A percentile compares a stretch with the other conserved stretches of the same genome.
Evolutionary conservation across 2,329 filamentous ascomycete species (phyloP).

Genomic region (Harringtonia aguacate): DNA sequence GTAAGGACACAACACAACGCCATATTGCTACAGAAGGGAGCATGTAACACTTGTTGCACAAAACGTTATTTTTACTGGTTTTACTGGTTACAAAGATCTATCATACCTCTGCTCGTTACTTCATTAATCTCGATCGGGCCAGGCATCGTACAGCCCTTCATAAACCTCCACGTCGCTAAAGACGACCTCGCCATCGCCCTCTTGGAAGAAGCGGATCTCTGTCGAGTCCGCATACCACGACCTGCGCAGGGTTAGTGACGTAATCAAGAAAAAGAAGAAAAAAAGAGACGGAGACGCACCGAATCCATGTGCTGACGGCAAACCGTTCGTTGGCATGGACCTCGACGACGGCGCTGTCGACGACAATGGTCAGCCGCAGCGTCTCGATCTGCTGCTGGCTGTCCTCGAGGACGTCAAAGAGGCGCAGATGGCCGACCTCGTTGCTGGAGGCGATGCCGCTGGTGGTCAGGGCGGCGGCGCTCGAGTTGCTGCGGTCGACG

Average conservation of each 20-base stretch:
- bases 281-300: background rate
- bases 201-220: background rate
- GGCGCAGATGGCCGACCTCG: constrained; percentile 1
- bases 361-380: background rate
- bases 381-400: background rate
- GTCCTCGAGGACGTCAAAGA: background rate
- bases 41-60: no score
- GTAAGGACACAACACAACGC: no score
- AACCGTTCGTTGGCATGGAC: constrained; percentile 2
- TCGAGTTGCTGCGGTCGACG: constrained; percentile 1
- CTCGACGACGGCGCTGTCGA: constrained; percentile 4
- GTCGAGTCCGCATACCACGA: background rate
- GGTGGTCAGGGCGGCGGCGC: background rate
- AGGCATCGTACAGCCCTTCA: background rate
- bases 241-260: background rate
- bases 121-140: background rate
- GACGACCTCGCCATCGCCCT: background rate
- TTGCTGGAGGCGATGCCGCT: constrained; percentile 1
- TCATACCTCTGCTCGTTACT: no score
- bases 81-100: no score
- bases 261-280: background rate
- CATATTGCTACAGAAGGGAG: no score
- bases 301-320: constrained; percentile 1
- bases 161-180: background rate
- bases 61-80: no score